Evolutionary conservation across 192 early-diverging fungal species (phyloP).

Genomic region (Rhizoclosmatium globosum): DNA sequence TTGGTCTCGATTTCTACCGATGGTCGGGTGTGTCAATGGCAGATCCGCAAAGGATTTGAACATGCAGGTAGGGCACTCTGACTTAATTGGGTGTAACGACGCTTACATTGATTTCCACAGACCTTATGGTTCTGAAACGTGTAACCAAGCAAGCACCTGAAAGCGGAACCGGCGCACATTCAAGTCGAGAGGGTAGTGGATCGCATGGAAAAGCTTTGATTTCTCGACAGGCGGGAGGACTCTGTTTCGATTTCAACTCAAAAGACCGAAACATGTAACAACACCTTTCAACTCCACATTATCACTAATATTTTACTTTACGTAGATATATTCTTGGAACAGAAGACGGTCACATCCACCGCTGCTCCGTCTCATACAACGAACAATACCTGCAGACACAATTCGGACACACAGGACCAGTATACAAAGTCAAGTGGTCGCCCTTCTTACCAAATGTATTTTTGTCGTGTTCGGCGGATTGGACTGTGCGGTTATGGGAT

Average conservation of each 20-base stretch:
- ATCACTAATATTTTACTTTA: background rate
- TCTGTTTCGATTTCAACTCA: conserved; percentile 70
- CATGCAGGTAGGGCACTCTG: conserved; percentile 48
- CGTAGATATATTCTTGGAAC: conserved; percentile 66
- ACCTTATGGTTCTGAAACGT: conserved; percentile 67
- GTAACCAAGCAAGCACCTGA: conserved; percentile 53
- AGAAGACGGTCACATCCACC: conserved; percentile 66
- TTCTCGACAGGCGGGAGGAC: conserved; percentile 62
- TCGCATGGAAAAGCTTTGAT: conserved; percentile 56
- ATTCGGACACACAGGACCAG: conserved; percentile 62
- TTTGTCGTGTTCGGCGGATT: conserved; percentile 61
- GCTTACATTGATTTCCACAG: conserved; percentile 20
- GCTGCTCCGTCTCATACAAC: conserved; percentile 68
- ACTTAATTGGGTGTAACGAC: background rate
- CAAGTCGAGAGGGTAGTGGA: conserved; percentile 36
- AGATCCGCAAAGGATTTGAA: conserved; percentile 63
- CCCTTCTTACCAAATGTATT: conserved; percentile 59
- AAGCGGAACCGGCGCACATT: conserved; percentile 19
- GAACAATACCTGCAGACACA: conserved; percentile 68
- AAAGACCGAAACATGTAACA: conserved; percentile 58
- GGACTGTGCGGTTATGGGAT: conserved; percentile 66
- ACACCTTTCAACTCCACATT: background rate
- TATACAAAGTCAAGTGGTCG: conserved; percentile 65
- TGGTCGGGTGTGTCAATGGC: conserved; percentile 66
- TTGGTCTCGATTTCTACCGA: conserved; percentile 65